These are phyloP conservation scores for Nannochloropsis oceanica DNA, from an alignment of 108 stramenopile species.

Conservation along the genomic window DNA sequence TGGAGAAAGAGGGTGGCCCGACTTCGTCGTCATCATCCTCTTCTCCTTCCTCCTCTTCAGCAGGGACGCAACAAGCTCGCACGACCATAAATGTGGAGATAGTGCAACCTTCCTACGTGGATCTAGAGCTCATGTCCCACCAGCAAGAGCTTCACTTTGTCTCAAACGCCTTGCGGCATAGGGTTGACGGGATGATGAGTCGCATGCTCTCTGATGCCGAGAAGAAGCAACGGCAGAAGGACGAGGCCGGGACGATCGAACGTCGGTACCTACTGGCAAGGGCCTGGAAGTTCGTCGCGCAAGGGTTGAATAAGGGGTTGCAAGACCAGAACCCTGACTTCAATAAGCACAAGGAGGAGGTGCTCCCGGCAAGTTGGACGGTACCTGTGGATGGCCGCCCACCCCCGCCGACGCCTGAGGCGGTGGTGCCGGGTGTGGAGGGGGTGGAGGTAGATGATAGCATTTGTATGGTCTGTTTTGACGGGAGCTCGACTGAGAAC, in stretches of 20 bases:
- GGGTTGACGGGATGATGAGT: not conserved
- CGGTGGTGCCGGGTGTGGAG: not conserved
- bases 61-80: not conserved
- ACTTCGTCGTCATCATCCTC: not conserved
- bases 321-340: constrained; percentile 5
- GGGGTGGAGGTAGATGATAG: not conserved
- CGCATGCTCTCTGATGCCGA: not conserved
- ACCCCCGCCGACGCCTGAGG: not conserved
- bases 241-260: not conserved
- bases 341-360: constrained; percentile 1
- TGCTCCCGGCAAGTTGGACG: constrained; percentile 10
- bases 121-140: not conserved
- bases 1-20: not conserved
- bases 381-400: constrained; percentile 1
- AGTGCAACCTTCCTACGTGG: not conserved
- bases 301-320: not conserved
- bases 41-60: not conserved
- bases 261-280: not conserved
- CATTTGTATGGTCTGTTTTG: constrained; percentile 20
- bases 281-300: not conserved
- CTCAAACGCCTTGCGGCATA: not conserved
- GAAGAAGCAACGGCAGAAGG: not conserved
- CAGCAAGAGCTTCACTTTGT: not conserved
- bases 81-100: not conserved
- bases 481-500: not conserved